A percentile compares a stretch with the other conserved stretches of the same genome.
Evolutionary conservation across 352 stramenopile genomes (phyloP).

Genomic region (Pythium rhizo-oryzae): DNA sequence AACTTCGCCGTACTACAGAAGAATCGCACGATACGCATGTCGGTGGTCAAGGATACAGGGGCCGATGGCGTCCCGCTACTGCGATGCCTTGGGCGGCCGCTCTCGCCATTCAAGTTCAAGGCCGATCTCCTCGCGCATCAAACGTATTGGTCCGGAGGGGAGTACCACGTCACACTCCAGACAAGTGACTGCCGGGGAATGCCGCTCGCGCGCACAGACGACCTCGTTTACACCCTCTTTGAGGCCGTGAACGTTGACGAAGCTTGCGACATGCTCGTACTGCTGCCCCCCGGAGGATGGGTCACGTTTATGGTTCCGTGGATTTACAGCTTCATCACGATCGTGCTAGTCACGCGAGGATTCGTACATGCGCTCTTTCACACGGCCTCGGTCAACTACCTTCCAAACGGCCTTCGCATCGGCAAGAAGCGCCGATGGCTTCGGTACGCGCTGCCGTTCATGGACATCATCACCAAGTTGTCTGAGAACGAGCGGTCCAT

Average conservation of each 20-base stretch:
- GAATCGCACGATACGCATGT: conserved; percentile 36
- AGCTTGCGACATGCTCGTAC: conserved; percentile 39
- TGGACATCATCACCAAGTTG: conserved; percentile 37
- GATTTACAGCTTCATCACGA: conserved; percentile 43
- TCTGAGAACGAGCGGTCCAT: conserved; percentile 41
- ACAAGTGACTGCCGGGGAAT: conserved; percentile 51
- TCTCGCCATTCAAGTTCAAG: conserved; percentile 44
- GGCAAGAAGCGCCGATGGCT: conserved; percentile 28
- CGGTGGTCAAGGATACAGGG: conserved; percentile 41
- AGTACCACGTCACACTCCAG: conserved; percentile 49
- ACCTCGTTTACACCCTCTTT: conserved; percentile 49
- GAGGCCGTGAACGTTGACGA: conserved; percentile 39
- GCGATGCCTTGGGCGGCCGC: conserved; percentile 43
- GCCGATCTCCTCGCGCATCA: conserved; percentile 60
- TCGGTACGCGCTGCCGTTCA: conserved; percentile 51
- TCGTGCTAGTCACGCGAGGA: conserved; percentile 43
- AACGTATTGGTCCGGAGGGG: conserved; percentile 49
- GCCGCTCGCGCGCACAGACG: conserved; percentile 32
- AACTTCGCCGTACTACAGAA: conserved; percentile 42
- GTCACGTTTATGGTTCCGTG: conserved; percentile 38
- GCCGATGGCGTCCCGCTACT: conserved; percentile 46
- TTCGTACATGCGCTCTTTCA: conserved; percentile 47
- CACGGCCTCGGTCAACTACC: conserved; percentile 31
- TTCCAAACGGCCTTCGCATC: conserved; percentile 43
- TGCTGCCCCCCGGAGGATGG: conserved; percentile 44